phyloP scores from a whole-genome alignment of 1,284 basidiomycete species.

The Neolentinus lepideus region DNA sequence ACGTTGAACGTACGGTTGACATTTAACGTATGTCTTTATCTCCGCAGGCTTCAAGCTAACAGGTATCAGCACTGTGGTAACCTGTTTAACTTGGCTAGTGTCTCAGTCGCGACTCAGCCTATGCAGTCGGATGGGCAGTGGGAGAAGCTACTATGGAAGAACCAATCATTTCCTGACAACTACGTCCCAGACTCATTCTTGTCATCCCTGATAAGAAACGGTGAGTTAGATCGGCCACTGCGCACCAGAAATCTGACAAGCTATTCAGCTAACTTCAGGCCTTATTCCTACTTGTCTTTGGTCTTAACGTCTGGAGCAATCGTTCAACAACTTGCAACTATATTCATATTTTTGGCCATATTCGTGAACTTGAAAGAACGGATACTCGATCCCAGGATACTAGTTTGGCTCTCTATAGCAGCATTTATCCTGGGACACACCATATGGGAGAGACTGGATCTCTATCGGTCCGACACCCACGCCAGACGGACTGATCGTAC shows the following conservation, averaged over 20 bases:
- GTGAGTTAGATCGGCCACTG: conserved; percentile 37
- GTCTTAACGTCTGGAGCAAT: conserved; percentile 71
- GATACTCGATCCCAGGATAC: conserved; percentile 56
- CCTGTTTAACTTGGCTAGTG: no score
- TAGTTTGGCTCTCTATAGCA: conserved; percentile 60
- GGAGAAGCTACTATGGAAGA: conserved; percentile 84
- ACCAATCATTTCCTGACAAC: conserved; percentile 77
- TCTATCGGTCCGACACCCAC: conserved; percentile 5
- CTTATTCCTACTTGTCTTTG: conserved; percentile 70
- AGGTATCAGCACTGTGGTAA: no score
- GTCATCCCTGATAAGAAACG: conserved; percentile 68
- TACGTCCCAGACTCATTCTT: conserved; percentile 79
- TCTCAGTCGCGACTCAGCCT: no score
- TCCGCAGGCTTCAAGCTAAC: no score
- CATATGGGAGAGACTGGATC: conserved; percentile 54
- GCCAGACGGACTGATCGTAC: background rate
- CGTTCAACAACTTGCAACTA: conserved; percentile 78
- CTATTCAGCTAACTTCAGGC: conserved; percentile 62
- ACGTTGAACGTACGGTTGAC: no score
- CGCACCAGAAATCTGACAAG: conserved; percentile 11
- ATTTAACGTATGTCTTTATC: no score
- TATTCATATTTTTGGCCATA: conserved; percentile 77
- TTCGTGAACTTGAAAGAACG: conserved; percentile 70
- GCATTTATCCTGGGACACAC: conserved; percentile 56
- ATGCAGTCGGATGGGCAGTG: conserved; percentile 35